Evolutionary conservation across 306 rosid species (phyloP), one percentile per base, ranked within the genome.

Genomic region (Delonix regia): DNA sequence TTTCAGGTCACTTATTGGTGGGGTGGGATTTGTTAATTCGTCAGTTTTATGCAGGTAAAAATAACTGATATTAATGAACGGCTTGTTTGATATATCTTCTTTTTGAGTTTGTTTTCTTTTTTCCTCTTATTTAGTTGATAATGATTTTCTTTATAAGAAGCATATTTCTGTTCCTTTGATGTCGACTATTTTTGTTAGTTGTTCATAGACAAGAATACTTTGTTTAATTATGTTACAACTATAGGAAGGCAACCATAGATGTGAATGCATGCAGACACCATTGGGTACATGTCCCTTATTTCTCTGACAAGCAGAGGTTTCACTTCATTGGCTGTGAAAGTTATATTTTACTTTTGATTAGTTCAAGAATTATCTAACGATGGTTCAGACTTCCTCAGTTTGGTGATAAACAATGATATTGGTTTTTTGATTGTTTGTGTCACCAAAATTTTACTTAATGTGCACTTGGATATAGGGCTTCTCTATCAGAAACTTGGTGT

Each of bases 1-100:
- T 76, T 81, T 55, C 78, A 49, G 88, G 86, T 83, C 85, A 56
- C 69, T 71, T 66, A 8, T 53, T 53, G 11, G 60, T 34, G 86
- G 68, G 47, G 75, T 71, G 81, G 68, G 68, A 61, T 45, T 8
- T 49, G 72, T 38, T 4, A 12, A 22, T 69, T 52, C 79, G 25
- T 59, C 34, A 39, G 18, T 63, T 53, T 72, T 68, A 59, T 36
- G 83, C 56, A 44, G 44, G 69, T 72, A 61, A 60, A 73, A 83
- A 82, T 84, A 82, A 84, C 73, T 55, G 64, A 65, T 63, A 65
- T 64, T 51, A 27, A 72, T 60, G 78, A 68, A 71, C 75, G 74
- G 36, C 71, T 64, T 77, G 74, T 61, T 79, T 56, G 16, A 48
- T 61, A 34, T 69, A 16, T 76, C 71, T 66, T 66, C 33, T 67